A percentile compares a stretch with the other conserved stretches of the same genome.
phyloP scores from a whole-genome alignment of 768 basidiomycete genomes.

The Leccinum ochraceum region DNA sequence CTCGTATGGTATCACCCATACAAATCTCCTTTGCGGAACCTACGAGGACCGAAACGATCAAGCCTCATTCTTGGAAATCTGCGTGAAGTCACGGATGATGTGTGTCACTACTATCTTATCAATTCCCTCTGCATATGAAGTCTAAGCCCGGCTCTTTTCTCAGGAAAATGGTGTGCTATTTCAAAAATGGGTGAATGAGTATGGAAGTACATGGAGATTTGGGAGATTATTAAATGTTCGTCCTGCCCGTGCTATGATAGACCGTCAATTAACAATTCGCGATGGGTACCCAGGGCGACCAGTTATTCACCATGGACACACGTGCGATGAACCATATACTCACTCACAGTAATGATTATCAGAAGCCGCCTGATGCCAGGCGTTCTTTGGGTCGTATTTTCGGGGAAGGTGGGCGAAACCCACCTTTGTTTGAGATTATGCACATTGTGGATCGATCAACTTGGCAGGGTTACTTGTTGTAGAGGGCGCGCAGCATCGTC shows the following conservation, averaged over 20 bases:
- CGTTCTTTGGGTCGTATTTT: conserved; percentile 37
- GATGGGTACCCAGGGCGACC: conserved; percentile 25
- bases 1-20: no score
- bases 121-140: not conserved
- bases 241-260: not conserved
- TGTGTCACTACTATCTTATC: conserved; percentile 22
- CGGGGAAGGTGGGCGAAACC: conserved; percentile 32
- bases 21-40: no score
- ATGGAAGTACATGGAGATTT: conserved; percentile 49
- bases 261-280: not conserved
- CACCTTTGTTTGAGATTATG: no score
- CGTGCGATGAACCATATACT: conserved; percentile 67
- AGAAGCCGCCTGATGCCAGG: conserved; percentile 49
- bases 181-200: conserved; percentile 48
- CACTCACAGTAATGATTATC: conserved; percentile 53
- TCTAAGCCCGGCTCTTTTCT: not conserved
- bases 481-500: conserved; percentile 41
- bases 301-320: conserved; percentile 59
- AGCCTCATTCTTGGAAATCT: conserved; percentile 53
- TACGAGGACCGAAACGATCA: conserved; percentile 51
- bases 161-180: conserved; percentile 35
- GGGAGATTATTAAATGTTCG: conserved; percentile 47
- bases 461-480: conserved; percentile 51
- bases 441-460: not conserved
- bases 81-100: conserved; percentile 43